Evolutionary conservation across 805 yeast genomes (phyloP).

Genomic region (Candida argentea): DNA sequence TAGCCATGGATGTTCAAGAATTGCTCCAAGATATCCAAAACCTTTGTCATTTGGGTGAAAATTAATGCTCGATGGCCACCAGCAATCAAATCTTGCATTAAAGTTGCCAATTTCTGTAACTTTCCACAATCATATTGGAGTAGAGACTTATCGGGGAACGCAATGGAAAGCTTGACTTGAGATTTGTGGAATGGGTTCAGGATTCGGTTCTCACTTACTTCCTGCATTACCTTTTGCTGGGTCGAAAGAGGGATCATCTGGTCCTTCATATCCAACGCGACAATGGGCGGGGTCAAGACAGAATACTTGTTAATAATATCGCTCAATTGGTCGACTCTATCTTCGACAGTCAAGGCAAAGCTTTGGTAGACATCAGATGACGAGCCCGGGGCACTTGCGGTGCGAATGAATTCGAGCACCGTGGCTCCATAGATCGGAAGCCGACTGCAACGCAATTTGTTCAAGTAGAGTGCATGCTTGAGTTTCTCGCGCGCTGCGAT

Average conservation of each 20-base stretch:
- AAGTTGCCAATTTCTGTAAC: constrained; percentile 68
- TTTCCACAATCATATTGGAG: constrained; percentile 96
- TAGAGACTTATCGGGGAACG: constrained; percentile 90
- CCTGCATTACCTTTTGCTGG: constrained; percentile 19
- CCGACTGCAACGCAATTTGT: constrained; percentile 52
- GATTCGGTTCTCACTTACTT: constrained; percentile 32
- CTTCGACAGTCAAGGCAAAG: constrained; percentile 16
- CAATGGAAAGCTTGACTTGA: constrained; percentile 81
- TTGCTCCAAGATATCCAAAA: constrained; percentile 84
- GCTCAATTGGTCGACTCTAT: constrained; percentile 25
- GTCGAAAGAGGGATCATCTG: constrained; percentile 33
- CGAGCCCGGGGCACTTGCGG: constrained; percentile 6
- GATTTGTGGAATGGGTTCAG: constrained; percentile 58
- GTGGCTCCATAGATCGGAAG: constrained; percentile 63
- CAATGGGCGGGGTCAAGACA: constrained; percentile 81
- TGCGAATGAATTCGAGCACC: constrained; percentile 32
- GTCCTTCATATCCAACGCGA: constrained; percentile 60
- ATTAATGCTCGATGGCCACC: constrained; percentile 91
- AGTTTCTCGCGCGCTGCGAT: constrained; percentile 41
- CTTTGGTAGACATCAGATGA: constrained; percentile 8
- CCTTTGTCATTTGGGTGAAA: constrained; percentile 97
- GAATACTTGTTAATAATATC: constrained; percentile 64
- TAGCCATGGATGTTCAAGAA: constrained; percentile 92
- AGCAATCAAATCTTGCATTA: constrained; percentile 68
- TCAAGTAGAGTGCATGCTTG: constrained; percentile 51